These are phyloP conservation scores for Oryza officinalis DNA, from an alignment of 176 grass and related monocot genomes.

Conservation along the genomic window DNA sequence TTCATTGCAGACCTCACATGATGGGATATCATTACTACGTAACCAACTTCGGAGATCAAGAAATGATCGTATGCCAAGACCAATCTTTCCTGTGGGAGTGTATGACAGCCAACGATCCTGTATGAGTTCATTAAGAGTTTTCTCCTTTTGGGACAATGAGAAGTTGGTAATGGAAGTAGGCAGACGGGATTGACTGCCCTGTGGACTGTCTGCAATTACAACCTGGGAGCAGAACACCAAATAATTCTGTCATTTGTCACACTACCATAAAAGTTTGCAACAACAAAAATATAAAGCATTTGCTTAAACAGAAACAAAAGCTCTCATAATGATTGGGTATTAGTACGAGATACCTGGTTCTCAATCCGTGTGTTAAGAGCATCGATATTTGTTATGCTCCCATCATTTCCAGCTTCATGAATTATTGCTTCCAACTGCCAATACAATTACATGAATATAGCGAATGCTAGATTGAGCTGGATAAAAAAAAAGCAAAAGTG, in stretches of 20 bases:
- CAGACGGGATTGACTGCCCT: conserved; percentile 49
- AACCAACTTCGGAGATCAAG: conserved; percentile 95
- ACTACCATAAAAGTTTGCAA: not conserved
- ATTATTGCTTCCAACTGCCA: conserved; percentile 81
- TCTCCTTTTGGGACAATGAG: conserved; percentile 81
- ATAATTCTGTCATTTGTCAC: not conserved
- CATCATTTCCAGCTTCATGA: conserved; percentile 58
- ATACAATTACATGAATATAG: conserved; percentile 18
- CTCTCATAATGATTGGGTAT: not conserved
- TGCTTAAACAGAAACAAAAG: conserved; percentile 14
- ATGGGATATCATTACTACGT: conserved; percentile 64
- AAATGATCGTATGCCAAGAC: conserved; percentile 80
- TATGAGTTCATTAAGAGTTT: conserved; percentile 75
- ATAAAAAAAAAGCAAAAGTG: not conserved
- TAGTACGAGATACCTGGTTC: conserved; percentile 59
- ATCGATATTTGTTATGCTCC: conserved; percentile 69
- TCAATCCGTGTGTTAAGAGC: conserved; percentile 68
- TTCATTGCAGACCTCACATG: conserved; percentile 89
- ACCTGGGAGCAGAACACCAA: conserved; percentile 47
- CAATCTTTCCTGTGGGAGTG: conserved; percentile 60
- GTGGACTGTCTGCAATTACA: conserved; percentile 42
- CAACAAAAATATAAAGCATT: not conserved
- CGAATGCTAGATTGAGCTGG: not conserved
- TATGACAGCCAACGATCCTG: conserved; percentile 68
- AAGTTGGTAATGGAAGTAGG: conserved; percentile 76